These are phyloP conservation scores for Plasmopara viticola DNA, from an alignment of 352 stramenopile genomes.

Conservation along the genomic window DNA sequence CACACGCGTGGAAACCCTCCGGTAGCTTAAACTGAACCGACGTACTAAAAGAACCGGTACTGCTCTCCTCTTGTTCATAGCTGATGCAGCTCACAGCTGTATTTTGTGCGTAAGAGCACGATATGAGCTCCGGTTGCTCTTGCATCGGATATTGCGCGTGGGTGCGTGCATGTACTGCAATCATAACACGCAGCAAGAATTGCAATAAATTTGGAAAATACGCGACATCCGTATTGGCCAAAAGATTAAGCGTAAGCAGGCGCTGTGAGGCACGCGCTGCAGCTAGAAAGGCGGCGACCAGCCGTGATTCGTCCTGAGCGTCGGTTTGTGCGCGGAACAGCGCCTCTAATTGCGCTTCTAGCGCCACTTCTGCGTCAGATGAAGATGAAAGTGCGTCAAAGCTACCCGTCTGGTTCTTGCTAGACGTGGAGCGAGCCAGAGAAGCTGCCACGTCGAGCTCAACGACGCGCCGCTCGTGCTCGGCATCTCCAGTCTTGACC, in stretches of 20 bases:
- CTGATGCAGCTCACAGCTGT: constrained; percentile 28
- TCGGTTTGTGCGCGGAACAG: constrained; percentile 25
- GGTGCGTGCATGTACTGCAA: constrained; percentile 38
- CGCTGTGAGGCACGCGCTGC: constrained; percentile 33
- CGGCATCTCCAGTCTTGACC: constrained; percentile 24
- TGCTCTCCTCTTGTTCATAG: constrained; percentile 27
- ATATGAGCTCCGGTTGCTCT: constrained; percentile 1
- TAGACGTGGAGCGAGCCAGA: constrained; percentile 1
- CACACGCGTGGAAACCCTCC: constrained; percentile 37
- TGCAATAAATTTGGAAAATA: constrained; percentile 50
- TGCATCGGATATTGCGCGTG: constrained; percentile 10
- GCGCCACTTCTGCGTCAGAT: constrained; percentile 17
- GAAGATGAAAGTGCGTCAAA: neutral
- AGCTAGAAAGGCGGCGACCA: constrained; percentile 37
- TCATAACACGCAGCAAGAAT: constrained; percentile 58
- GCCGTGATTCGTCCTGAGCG: constrained; percentile 12
- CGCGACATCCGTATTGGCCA: constrained; percentile 15
- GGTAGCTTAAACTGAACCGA: constrained; percentile 28
- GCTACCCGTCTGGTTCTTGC: neutral
- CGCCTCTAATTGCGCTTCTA: constrained; percentile 41
- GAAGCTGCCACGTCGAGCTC: constrained; percentile 16
- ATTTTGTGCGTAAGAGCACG: constrained; percentile 29
- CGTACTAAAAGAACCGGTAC: neutral
- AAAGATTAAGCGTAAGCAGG: constrained; percentile 26
- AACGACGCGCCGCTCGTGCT: constrained; percentile 7